phyloP scores from a whole-genome alignment of 2,329 filamentous ascomycete species.

The Colletotrichum tropicicola region DNA sequence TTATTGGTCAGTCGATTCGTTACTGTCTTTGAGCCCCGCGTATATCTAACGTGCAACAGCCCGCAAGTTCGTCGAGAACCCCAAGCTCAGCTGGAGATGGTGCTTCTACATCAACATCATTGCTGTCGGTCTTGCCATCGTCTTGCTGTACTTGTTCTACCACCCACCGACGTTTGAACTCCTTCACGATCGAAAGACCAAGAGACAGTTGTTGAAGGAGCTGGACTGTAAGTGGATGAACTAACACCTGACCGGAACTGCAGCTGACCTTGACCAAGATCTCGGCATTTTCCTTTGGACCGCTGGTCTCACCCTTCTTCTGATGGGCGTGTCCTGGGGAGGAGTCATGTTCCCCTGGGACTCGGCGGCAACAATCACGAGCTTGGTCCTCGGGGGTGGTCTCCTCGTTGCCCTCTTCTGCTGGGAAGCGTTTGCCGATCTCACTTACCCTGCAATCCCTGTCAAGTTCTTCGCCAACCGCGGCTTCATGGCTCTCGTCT shows the following conservation, averaged over 20 bases:
- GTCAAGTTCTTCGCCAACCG: constrained; percentile 47
- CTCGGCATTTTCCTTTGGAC: constrained; percentile 55
- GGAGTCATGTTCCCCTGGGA: constrained; percentile 52
- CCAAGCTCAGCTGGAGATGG: constrained; percentile 48
- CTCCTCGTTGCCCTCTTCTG: constrained; percentile 45
- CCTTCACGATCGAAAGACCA: constrained; percentile 47
- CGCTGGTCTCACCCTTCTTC: constrained; percentile 51
- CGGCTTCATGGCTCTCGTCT: constrained; percentile 45
- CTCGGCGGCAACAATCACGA: constrained; percentile 47
- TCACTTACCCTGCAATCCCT: constrained; percentile 46
- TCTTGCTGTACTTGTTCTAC: constrained; percentile 48
- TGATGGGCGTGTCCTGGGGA: constrained; percentile 57
- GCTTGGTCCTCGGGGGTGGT: constrained; percentile 44
- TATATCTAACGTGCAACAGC: constrained; percentile 32
- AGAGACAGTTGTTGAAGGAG: constrained; percentile 42
- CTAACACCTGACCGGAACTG: background rate
- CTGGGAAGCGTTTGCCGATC: constrained; percentile 44
- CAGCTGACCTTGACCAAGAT: constrained; percentile 34
- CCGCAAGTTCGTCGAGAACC: constrained; percentile 43
- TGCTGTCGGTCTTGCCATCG: constrained; percentile 42
- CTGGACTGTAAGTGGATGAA: constrained; percentile 41
- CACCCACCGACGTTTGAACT: constrained; percentile 50
- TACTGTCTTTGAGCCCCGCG: background rate
- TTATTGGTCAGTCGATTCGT: constrained; percentile 38
- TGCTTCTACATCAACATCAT: constrained; percentile 53